Percentiles rank a stretch among this genome's conserved stretches.
phyloP scores from a whole-genome alignment of 2,329 filamentous ascomycete species.

The Cordyceps fumosorosea region DNA sequence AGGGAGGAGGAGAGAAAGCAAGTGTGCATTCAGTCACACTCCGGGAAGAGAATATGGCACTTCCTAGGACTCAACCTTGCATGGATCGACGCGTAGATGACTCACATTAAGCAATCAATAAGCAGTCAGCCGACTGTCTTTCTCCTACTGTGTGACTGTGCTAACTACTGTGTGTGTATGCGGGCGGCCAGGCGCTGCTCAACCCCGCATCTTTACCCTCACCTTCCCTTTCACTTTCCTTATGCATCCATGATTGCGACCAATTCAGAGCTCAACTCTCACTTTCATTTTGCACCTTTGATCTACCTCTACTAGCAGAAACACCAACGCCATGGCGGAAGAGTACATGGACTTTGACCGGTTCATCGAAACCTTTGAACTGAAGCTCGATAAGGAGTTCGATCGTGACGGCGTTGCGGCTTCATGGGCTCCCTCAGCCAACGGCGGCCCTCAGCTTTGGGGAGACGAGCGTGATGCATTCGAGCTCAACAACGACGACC shows the following conservation, averaged over 20 bases:
- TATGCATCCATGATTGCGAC: background rate
- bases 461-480: conserved; percentile 2
- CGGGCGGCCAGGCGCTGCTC: background rate
- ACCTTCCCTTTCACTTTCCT: background rate
- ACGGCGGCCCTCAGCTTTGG: background rate
- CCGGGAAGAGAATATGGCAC: background rate
- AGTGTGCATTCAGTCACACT: background rate
- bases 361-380: conserved; percentile 3
- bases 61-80: background rate
- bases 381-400: conserved; percentile 9
- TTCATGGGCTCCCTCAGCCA: conserved; percentile 7
- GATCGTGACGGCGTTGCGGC: background rate
- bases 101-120: background rate
- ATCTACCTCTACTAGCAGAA: background rate
- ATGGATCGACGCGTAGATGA: background rate
- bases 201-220: background rate
- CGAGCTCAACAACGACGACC: conserved; percentile 1
- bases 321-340: background rate
- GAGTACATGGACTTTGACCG: conserved; percentile 11
- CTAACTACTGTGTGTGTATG: background rate
- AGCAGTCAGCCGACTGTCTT: background rate
- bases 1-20: background rate
- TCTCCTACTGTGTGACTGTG: background rate
- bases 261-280: background rate
- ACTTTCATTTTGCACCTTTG: background rate